Conservation (phyloP, 2,329 filamentous ascomycete genomes). For the Tolypocladium guangdongense region DNA sequence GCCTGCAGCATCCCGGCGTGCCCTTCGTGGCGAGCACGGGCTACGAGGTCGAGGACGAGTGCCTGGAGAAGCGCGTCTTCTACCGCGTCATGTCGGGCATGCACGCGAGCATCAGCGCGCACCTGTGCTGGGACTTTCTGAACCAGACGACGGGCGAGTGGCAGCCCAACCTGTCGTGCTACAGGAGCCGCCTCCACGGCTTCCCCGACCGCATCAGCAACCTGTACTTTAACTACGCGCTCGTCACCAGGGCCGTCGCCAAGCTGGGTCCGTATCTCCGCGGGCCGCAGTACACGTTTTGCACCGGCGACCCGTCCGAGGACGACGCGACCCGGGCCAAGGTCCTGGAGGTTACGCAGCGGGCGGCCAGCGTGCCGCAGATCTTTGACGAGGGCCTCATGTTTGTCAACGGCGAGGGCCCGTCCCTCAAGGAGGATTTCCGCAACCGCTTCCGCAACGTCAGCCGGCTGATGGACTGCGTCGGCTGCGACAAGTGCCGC, state of each 20-base stretch:
- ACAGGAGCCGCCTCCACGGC: slow-evolving; percentile 71
- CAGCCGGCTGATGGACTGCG: slow-evolving; percentile 94
- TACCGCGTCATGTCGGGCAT: slow-evolving; percentile 92
- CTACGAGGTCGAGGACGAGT: slow-evolving; percentile 78
- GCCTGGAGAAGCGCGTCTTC: slow-evolving; percentile 97
- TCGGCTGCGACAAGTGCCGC: slow-evolving; percentile 96
- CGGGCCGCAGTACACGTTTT: slow-evolving; percentile 68
- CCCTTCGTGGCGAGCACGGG: slow-evolving; percentile 52
- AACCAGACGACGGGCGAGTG: slow-evolving; percentile 92
- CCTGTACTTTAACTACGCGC: slow-evolving; percentile 96
- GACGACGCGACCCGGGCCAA: slow-evolving; percentile 72
- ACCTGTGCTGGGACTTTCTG: slow-evolving; percentile 91
- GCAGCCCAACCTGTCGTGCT: slow-evolving; percentile 85
- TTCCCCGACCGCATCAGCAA: slow-evolving; percentile 91
- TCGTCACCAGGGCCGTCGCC: slow-evolving; percentile 82
- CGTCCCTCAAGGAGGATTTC: slow-evolving; percentile 90
- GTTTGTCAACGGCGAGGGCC: slow-evolving; percentile 71
- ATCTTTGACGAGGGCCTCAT: slow-evolving; percentile 94
- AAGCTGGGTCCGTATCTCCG: slow-evolving; percentile 78
- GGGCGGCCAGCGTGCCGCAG: slow-evolving; percentile 56
- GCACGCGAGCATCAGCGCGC: slow-evolving; percentile 95
- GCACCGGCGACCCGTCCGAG: slow-evolving; percentile 71
- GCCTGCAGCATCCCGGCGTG: slow-evolving; percentile 34
- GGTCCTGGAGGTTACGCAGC: slow-evolving; percentile 63
- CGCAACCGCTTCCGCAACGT: slow-evolving; percentile 95